A percentile compares a stretch with the other conserved stretches of the same genome.
phyloP scores from a whole-genome alignment of 2,329 filamentous ascomycete genomes.

The Pseudogymnoascus sp. region DNA sequence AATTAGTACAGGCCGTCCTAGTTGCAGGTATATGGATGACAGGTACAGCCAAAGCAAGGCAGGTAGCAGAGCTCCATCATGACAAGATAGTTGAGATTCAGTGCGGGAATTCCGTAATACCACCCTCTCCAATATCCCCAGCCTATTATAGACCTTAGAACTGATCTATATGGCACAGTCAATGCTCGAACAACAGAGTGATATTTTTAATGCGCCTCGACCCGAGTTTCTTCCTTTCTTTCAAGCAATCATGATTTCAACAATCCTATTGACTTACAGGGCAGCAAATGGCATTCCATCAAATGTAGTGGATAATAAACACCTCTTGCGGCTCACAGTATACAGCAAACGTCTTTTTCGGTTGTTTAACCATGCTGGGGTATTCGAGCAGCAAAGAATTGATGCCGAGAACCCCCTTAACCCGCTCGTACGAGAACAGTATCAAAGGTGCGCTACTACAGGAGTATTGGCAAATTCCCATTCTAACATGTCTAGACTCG shows the following conservation, averaged over 20 bases:
- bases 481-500: neutral
- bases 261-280: neutral
- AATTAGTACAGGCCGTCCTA: neutral
- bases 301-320: neutral
- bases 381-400: neutral
- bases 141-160: neutral
- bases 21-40: conserved; percentile 3
- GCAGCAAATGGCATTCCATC: neutral
- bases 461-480: neutral
- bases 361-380: neutral
- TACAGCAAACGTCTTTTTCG: neutral
- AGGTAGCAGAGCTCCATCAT: neutral
- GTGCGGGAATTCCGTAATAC: neutral
- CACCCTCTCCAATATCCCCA: neutral
- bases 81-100: conserved; percentile 2
- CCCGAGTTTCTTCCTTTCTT: neutral
- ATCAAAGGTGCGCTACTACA: neutral
- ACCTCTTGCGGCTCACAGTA: neutral
- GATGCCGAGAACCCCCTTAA: neutral
- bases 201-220: neutral
- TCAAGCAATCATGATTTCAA: neutral
- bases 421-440: neutral
- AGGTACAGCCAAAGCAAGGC: neutral
- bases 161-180: neutral
- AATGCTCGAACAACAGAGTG: neutral